Evolutionary conservation across 768 basidiomycete species (phyloP).

Genomic region (Suillus luteus): DNA sequence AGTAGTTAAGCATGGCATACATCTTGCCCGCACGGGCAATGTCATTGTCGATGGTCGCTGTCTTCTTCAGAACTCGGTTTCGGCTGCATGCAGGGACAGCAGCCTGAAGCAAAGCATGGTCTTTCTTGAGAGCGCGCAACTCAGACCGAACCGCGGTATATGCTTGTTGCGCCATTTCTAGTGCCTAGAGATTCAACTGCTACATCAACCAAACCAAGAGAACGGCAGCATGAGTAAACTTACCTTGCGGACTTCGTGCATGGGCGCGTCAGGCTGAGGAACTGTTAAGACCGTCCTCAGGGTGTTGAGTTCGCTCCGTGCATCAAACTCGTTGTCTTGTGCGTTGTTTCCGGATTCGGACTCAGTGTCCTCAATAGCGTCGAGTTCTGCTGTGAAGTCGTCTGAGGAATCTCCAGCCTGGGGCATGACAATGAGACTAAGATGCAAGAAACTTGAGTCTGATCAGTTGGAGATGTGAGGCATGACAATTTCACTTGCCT

Average conservation of each 20-base stretch:
- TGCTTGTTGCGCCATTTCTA: slow-evolving; percentile 5
- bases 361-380: background rate
- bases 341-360: background rate
- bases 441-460: background rate
- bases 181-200: background rate
- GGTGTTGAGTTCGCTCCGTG: background rate
- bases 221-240: background rate
- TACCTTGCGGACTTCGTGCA: slow-evolving; percentile 9
- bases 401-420: slow-evolving; percentile 6
- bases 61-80: background rate
- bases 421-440: background rate
- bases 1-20: slow-evolving; percentile 6
- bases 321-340: background rate
- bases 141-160: slow-evolving; percentile 1
- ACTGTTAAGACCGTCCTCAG: background rate
- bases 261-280: background rate
- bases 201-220: background rate
- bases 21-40: slow-evolving; percentile 1
- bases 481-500: background rate
- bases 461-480: background rate
- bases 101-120: background rate
- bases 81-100: background rate
- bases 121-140: background rate
- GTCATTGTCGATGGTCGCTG: background rate
- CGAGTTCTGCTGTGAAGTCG: background rate